Conservation (phyloP, 176 grass and related monocot genomes). For the Bromus sterilis region DNA sequence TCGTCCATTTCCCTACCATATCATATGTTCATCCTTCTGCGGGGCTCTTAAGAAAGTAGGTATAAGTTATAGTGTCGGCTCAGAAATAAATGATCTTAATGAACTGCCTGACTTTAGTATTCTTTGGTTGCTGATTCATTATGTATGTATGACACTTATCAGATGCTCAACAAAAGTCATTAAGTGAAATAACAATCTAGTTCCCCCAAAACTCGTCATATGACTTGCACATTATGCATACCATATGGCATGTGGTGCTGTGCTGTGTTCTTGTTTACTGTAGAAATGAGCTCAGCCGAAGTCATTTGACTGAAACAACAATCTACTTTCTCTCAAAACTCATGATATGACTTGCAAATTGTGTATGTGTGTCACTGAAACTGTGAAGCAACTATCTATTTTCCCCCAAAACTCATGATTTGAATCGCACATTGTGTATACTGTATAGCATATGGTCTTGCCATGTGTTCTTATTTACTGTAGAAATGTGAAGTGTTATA, state of each 20-base stretch:
- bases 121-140: not conserved
- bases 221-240: not conserved
- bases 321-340: not conserved
- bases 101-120: not conserved
- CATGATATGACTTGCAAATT: not conserved
- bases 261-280: not conserved
- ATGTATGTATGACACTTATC: not conserved
- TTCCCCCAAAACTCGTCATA: not conserved
- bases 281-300: not conserved
- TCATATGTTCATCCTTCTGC: not conserved
- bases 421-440: not conserved
- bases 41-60: not conserved
- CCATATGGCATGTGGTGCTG: not conserved
- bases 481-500: not conserved
- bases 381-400: not conserved
- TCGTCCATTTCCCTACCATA: not conserved
- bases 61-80: not conserved
- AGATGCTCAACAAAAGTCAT: not conserved
- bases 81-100: not conserved
- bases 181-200: not conserved
- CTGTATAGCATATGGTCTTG: not conserved
- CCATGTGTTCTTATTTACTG: not conserved
- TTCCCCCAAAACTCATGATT: not conserved
- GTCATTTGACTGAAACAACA: not conserved
- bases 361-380: not conserved